Conservation (phyloP, 1,284 basidiomycete genomes). For the Irpex rosettiformis region DNA sequence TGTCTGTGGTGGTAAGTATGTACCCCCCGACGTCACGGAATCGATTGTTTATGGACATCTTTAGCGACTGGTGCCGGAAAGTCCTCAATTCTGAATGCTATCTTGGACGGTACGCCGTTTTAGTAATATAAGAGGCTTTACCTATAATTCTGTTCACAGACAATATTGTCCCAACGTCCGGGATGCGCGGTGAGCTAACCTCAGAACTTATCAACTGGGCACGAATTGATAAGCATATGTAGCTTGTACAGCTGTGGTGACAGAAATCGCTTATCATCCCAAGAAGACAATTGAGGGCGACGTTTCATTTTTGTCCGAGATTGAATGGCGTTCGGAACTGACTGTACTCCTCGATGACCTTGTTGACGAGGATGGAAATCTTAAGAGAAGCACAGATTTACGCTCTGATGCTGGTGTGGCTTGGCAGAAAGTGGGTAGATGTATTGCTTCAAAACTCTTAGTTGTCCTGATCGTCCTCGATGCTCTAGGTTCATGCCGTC, state of each 20-base stretch:
- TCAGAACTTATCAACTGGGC: background rate
- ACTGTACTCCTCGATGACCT: slow-evolving; percentile 51
- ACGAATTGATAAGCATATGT: background rate
- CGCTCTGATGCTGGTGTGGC: slow-evolving; percentile 58
- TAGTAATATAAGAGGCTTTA: no score
- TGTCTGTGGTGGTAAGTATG: slow-evolving; percentile 50
- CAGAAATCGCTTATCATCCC: slow-evolving; percentile 53
- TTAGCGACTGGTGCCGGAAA: background rate
- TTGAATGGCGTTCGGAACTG: slow-evolving; percentile 57
- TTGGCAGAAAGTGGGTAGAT: slow-evolving; percentile 48
- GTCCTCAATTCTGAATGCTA: background rate
- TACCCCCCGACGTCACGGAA: slow-evolving; percentile 51
- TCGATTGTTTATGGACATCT: background rate
- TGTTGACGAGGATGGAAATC: slow-evolving; percentile 51
- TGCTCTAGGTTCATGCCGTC: slow-evolving; percentile 52
- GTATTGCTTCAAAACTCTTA: background rate
- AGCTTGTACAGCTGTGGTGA: slow-evolving; percentile 39
- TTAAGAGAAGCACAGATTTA: slow-evolving; percentile 50
- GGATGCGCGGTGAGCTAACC: background rate
- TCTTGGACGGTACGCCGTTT: background rate
- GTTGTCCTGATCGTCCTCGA: no score
- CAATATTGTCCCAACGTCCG: background rate
- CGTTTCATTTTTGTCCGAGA: slow-evolving; percentile 50
- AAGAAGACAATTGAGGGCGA: slow-evolving; percentile 54
- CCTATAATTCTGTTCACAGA: no score